Evolutionary conservation across 139 green algal genomes (phyloP).

Genomic region (Zygnema circumcarinatum): DNA sequence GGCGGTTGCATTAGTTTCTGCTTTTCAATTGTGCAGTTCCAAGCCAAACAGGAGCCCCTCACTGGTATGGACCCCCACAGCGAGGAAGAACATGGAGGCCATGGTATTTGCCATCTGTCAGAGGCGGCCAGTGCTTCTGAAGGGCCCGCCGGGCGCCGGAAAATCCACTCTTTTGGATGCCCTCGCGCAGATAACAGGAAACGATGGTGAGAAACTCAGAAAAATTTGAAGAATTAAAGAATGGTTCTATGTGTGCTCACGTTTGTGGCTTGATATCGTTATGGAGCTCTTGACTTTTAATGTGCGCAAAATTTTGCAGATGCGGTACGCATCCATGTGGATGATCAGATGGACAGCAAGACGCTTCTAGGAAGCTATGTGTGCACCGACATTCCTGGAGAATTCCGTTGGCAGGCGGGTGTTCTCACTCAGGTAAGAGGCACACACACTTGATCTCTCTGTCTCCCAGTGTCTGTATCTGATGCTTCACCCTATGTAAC

Average conservation of each 20-base stretch:
- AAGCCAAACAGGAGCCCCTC: not conserved
- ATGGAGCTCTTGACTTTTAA: no score
- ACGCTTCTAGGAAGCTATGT: conserved; percentile 92
- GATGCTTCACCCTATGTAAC: not conserved
- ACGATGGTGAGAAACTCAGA: conserved; percentile 65
- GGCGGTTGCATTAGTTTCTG: no score
- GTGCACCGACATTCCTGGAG: conserved; percentile 84
- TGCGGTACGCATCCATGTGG: conserved; percentile 82
- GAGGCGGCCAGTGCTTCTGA: conserved; percentile 81
- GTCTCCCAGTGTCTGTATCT: conserved; percentile 4
- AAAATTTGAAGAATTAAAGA: conserved; percentile 9
- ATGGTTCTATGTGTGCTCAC: no score
- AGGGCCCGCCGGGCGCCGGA: conserved; percentile 86
- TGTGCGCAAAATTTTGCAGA: conserved; percentile 46
- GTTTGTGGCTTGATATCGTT: no score
- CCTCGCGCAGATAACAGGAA: conserved; percentile 79
- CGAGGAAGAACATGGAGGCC: conserved; percentile 50
- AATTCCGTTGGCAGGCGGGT: conserved; percentile 95
- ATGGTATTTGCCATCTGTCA: conserved; percentile 77
- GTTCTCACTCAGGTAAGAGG: conserved; percentile 82
- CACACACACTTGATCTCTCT: conserved; percentile 1
- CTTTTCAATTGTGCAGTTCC: not conserved
- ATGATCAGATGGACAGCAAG: conserved; percentile 96
- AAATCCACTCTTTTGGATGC: conserved; percentile 85
- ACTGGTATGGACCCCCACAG: conserved; percentile 52